Base-by-base conservation (phyloP, 495 filamentous ascomycete genomes). In the Staphylotrichum longicolle region DNA sequence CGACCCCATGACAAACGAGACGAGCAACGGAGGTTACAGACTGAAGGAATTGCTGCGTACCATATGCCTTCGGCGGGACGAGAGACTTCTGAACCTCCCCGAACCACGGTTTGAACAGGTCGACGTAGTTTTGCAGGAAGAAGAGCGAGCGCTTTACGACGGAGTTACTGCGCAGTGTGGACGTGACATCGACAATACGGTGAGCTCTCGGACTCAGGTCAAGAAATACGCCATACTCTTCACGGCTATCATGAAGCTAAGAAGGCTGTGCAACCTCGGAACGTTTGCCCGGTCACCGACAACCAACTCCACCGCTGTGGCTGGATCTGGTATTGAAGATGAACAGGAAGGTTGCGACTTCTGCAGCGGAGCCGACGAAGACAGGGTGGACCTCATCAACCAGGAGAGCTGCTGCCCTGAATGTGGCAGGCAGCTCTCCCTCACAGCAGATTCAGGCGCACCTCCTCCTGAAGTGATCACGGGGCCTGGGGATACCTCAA, bases 41-140 rank as follows among this genome's bases (percentile, higher is more conserved):
- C 15, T 46, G 44, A n/a, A 15, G 27, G 44, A 15, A 7, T 15
- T 46, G 44, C 15, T 46, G 27, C 44, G 44, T 2, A 46, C 15
- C 14, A 46, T 46, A 46, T 46, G 44, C 15, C n/a, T 46, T n/a
- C 44, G 44, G 44, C 44, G 44, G 15, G 44, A 46, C 12, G 44
- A 46, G 44, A 46, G 15, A 14, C 44, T 46, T 4, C 44, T 46
- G 4, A 20, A 46, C 7, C 44, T 46, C 4, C 44, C 44, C 44
- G 15, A 46, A 14, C 44, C 44, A 7, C n/a, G 44, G n/a, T 46
- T 46, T 20, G 44, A 46, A 46, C 12, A 46, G n/a, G 44, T 46
- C 4, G 44, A 46, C 0, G 15, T 46, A 27, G 20, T 27, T 1
- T 27, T 27, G 20, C 20, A 27, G 20, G 20, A 27, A 27, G 20